phyloP scores from a whole-genome alignment of 2,329 filamentous ascomycete genomes.

The Fusarium luffae region DNA sequence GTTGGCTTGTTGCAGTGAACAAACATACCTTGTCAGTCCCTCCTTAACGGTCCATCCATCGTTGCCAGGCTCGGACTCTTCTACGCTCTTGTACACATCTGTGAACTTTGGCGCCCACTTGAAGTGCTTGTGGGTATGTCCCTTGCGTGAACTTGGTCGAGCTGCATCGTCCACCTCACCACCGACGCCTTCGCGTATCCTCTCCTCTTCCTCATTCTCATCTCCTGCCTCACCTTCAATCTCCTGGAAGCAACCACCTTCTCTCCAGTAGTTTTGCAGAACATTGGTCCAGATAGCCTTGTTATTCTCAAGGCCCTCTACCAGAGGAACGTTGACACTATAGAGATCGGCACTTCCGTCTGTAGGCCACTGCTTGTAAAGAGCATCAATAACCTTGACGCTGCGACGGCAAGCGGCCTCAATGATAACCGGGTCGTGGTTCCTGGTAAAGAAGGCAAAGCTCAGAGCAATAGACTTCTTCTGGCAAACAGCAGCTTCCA shows the following conservation, averaged over 20 bases:
- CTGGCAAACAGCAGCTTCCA: conserved; percentile 80
- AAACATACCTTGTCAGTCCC: conserved; percentile 80
- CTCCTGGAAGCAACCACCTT: conserved; percentile 88
- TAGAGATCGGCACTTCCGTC: conserved; percentile 82
- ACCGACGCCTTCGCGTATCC: conserved; percentile 74
- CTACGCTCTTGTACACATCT: conserved; percentile 89
- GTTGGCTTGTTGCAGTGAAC: background rate
- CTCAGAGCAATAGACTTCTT: conserved; percentile 81
- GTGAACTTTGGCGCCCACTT: conserved; percentile 91
- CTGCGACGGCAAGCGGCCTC: conserved; percentile 78
- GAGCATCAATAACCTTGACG: conserved; percentile 80
- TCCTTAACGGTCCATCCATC: conserved; percentile 95
- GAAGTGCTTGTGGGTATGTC: conserved; percentile 85
- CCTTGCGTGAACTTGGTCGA: conserved; percentile 45
- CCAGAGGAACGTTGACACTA: conserved; percentile 87
- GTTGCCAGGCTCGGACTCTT: conserved; percentile 80
- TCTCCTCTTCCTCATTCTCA: conserved; percentile 76
- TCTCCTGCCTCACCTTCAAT: conserved; percentile 73
- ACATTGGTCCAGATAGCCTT: conserved; percentile 87
- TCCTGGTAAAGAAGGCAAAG: conserved; percentile 88
- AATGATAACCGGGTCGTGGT: conserved; percentile 86
- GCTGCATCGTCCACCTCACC: conserved; percentile 56
- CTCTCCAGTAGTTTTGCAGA: conserved; percentile 89
- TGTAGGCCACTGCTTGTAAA: conserved; percentile 78
- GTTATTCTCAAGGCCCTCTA: conserved; percentile 75